A percentile compares a stretch with the other conserved stretches of the same genome.
These are phyloP conservation scores for Zygotorulaspora mrakii DNA, from an alignment of 1,139 yeast species.

Conservation along the genomic window DNA sequence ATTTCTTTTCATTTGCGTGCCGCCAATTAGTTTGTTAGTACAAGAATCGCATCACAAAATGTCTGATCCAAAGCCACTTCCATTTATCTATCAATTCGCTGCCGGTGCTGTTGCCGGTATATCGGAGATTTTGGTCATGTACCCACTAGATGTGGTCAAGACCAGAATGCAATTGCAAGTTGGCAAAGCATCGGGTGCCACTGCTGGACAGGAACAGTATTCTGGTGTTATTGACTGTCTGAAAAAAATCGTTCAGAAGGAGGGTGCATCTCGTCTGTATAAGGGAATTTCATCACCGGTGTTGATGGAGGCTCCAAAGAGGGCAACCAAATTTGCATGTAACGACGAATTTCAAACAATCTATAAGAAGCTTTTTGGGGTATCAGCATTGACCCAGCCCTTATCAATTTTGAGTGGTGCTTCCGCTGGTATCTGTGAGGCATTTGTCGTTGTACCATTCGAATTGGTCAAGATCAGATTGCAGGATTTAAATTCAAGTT, in stretches of 20 bases:
- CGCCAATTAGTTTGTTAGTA: too few species aligned
- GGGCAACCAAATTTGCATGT: slow-evolving; percentile 97
- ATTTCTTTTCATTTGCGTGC: too few species aligned
- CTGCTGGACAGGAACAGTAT: slow-evolving; percentile 53
- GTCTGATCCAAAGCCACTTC: slow-evolving; percentile 47
- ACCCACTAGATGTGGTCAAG: slow-evolving; percentile 96
- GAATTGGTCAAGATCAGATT: slow-evolving; percentile 82
- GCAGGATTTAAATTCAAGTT: slow-evolving; percentile 81
- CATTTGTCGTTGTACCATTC: slow-evolving; percentile 95
- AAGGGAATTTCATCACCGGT: slow-evolving; percentile 95
- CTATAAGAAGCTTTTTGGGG: slow-evolving; percentile 70
- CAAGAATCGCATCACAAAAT: too few species aligned
- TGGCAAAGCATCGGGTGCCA: slow-evolving; percentile 43
- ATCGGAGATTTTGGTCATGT: slow-evolving; percentile 95
- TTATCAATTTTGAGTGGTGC: slow-evolving; percentile 93
- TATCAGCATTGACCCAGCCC: slow-evolving; percentile 68
- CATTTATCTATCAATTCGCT: slow-evolving; percentile 84
- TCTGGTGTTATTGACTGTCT: slow-evolving; percentile 82
- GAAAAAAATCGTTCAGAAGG: slow-evolving; percentile 74
- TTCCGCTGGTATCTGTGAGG: slow-evolving; percentile 95
- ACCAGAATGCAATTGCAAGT: slow-evolving; percentile 92
- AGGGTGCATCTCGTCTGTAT: slow-evolving; percentile 80
- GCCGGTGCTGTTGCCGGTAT: slow-evolving; percentile 98
- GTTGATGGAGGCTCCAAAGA: slow-evolving; percentile 98
- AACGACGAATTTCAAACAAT: slow-evolving; percentile 95